Conservation (phyloP, 208 protist genomes). For the Crithidia brevicula region DNA sequence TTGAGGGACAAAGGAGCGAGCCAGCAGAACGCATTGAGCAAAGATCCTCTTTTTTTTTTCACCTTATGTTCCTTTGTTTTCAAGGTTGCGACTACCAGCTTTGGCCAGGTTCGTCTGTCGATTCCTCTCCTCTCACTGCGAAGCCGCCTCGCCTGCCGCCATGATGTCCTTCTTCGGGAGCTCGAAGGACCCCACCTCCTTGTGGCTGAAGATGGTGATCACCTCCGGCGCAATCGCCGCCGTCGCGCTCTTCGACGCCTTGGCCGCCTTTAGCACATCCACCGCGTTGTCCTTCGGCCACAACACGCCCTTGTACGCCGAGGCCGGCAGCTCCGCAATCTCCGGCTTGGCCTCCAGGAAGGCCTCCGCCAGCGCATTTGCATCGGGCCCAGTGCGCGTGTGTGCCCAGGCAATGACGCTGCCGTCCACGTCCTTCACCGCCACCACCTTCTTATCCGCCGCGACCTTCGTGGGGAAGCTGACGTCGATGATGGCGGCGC, state of each 20-base stretch:
- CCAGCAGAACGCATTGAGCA: too few species aligned
- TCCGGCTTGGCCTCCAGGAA: slow-evolving; percentile 33
- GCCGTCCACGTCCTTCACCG: slow-evolving; percentile 33
- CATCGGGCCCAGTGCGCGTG: slow-evolving; percentile 42
- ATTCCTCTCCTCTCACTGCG: background rate
- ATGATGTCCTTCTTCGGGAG: slow-evolving; percentile 63
- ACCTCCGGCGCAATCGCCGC: slow-evolving; percentile 31
- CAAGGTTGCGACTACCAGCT: too few species aligned
- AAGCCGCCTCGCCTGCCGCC: slow-evolving; percentile 41
- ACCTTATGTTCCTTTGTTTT: too few species aligned
- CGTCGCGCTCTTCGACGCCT: slow-evolving; percentile 31
- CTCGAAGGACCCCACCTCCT: slow-evolving; percentile 45
- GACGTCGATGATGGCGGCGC: slow-evolving; percentile 61
- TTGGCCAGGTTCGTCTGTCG: background rate
- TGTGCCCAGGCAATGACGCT: slow-evolving; percentile 61
- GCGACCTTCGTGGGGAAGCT: slow-evolving; percentile 35
- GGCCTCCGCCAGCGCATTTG: slow-evolving; percentile 31
- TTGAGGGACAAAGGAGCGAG: too few species aligned
- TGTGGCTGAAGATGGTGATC: slow-evolving; percentile 35
- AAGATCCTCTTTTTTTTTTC: too few species aligned
- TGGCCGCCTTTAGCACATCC: slow-evolving; percentile 48
- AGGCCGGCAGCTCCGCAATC: slow-evolving; percentile 29
- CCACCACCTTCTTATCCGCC: slow-evolving; percentile 60
- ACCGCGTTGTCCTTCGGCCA: slow-evolving; percentile 69
- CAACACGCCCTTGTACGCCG: slow-evolving; percentile 42